Conservation (phyloP, 768 basidiomycete genomes). For the Agrocybe pediades region DNA sequence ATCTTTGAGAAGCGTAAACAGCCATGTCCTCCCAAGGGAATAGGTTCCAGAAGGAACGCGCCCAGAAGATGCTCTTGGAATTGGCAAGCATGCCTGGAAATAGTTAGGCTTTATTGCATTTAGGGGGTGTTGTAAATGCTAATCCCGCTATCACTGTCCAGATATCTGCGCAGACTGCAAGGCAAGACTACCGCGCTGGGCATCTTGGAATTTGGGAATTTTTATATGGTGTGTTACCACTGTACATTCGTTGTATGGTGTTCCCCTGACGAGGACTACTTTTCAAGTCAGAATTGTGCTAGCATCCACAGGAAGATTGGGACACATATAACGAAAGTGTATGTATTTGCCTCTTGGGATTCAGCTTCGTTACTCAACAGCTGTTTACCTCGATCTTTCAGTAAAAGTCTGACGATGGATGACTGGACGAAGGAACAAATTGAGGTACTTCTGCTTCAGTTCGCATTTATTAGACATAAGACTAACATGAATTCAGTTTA, state of each 20-base stretch:
- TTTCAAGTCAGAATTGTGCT: conserved; percentile 77
- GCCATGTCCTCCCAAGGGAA: conserved; percentile 39
- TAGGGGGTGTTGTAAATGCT: conserved; percentile 5
- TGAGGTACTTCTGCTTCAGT: conserved; percentile 53
- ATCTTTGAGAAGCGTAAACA: neutral
- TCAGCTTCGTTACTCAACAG: neutral
- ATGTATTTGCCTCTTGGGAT: conserved; percentile 28
- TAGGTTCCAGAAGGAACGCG: conserved; percentile 67
- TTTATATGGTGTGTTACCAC: conserved; percentile 71
- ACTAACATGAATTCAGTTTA: conserved; percentile 45
- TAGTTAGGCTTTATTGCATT: conserved; percentile 45
- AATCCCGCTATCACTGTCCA: conserved; percentile 29
- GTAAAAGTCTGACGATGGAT: conserved; percentile 90
- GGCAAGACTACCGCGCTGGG: conserved; percentile 86
- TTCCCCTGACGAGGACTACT: neutral
- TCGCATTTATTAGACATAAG: conserved; percentile 1
- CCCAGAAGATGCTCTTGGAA: conserved; percentile 67
- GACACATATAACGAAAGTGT: conserved; percentile 94
- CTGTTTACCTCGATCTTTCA: conserved; percentile 26
- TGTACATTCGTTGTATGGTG: neutral
- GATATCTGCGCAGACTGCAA: conserved; percentile 94
- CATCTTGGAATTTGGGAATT: conserved; percentile 85
- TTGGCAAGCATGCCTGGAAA: conserved; percentile 78
- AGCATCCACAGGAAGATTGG: conserved; percentile 94
- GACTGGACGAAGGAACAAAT: conserved; percentile 88